A percentile compares a stretch with the other conserved stretches of the same genome.
phyloP scores from a whole-genome alignment of 1,284 basidiomycete species.

The Apiotrichum akiyoshidainum region DNA sequence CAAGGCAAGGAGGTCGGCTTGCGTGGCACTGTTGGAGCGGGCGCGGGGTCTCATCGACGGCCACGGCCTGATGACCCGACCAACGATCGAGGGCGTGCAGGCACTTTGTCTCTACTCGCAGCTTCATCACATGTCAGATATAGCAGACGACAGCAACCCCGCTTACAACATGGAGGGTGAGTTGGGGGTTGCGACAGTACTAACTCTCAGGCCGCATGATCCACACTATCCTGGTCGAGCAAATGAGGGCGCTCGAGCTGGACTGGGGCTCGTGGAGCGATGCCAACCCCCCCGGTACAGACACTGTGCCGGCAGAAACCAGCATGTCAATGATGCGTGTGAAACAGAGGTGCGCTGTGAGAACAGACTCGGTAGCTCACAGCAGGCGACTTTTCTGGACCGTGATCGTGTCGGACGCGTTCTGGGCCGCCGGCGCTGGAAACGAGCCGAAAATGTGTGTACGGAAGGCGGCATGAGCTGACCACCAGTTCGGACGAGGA shows the following conservation, averaged over 20 bases:
- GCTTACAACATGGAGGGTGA: conserved; percentile 32
- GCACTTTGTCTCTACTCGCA: conserved; percentile 33
- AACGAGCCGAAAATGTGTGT: conserved; percentile 32
- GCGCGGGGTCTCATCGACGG: conserved; percentile 33
- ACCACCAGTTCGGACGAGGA: neutral
- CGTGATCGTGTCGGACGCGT: conserved; percentile 32
- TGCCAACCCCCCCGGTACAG: too few species aligned
- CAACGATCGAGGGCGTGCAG: conserved; percentile 35
- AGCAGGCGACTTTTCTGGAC: conserved; percentile 36
- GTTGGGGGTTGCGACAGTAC: conserved; percentile 3
- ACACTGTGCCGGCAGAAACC: neutral
- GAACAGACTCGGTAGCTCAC: neutral
- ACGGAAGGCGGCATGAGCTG: too few species aligned
- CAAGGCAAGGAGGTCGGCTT: conserved; percentile 24
- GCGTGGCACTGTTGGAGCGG: conserved; percentile 32
- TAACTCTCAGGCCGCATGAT: conserved; percentile 24
- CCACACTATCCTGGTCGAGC: conserved; percentile 31
- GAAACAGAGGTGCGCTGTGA: conserved; percentile 22
- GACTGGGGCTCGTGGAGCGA: conserved; percentile 24
- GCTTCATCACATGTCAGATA: conserved; percentile 31
- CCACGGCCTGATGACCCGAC: conserved; percentile 28
- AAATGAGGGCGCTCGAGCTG: conserved; percentile 31
- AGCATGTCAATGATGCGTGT: conserved; percentile 20
- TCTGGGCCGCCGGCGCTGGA: conserved; percentile 30
- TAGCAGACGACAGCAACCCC: conserved; percentile 6